These are phyloP conservation scores for Xanthoconium separans DNA, from an alignment of 1,284 basidiomycete species.

Conservation along the genomic window DNA sequence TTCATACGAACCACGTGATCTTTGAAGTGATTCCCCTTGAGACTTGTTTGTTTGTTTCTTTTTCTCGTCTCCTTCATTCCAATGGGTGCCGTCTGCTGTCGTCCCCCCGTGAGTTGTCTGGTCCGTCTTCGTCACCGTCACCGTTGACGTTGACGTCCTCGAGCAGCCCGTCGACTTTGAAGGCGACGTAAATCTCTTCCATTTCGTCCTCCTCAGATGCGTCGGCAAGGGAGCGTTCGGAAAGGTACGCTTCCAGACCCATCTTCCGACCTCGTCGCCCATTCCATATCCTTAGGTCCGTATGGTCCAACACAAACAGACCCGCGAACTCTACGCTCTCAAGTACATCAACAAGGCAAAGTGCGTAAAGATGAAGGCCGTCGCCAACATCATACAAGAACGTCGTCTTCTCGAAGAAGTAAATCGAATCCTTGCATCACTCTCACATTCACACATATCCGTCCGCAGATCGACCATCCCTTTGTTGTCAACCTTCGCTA, in stretches of 20 bases:
- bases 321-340: constrained; percentile 91
- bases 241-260: constrained; percentile 58
- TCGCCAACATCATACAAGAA: constrained; percentile 96
- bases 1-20: constrained; percentile 1
- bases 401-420: constrained; percentile 91
- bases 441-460: background rate
- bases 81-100: constrained; percentile 86
- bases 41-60: constrained; percentile 2
- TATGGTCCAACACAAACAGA: constrained; percentile 98
- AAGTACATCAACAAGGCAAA: constrained; percentile 99
- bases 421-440: background rate
- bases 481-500: constrained; percentile 97
- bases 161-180: constrained; percentile 94
- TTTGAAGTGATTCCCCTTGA: background rate
- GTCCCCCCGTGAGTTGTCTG: constrained; percentile 58
- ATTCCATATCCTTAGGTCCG: constrained; percentile 64
- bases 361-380: constrained; percentile 97
- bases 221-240: constrained; percentile 99
- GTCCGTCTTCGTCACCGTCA: background rate
- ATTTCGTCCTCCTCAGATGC: constrained; percentile 90
- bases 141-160: too few species aligned
- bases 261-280: background rate
- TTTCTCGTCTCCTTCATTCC: constrained; percentile 18
- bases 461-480: constrained; percentile 85
- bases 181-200: constrained; percentile 95